phyloP scores from a whole-genome alignment of 768 basidiomycete species.

The Krasilnikovozyma curviuscula region DNA sequence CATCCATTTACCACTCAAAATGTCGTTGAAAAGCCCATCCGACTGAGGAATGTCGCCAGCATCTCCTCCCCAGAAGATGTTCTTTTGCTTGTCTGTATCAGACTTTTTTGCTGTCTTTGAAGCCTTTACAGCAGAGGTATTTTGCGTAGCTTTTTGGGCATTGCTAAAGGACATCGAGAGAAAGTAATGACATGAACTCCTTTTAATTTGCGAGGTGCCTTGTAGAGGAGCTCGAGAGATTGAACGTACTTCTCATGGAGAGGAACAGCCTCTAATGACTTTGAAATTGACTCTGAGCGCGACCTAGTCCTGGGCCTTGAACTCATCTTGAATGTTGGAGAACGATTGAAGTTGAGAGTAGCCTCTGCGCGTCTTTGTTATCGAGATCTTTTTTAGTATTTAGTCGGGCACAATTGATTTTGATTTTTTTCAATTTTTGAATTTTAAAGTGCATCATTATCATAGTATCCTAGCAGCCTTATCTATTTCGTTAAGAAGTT shows the following conservation, averaged over 20 bases:
- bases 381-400: no score
- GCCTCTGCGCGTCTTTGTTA: no score
- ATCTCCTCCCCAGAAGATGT: conserved; percentile 3
- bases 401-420: no score
- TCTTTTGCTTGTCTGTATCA: background rate
- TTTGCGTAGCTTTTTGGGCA: background rate
- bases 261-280: background rate
- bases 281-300: background rate
- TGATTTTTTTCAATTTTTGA: no score
- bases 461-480: no score
- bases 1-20: conserved; percentile 46
- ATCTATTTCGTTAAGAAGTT: no score
- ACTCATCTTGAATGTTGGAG: background rate
- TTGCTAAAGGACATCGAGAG: background rate
- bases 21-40: conserved; percentile 35
- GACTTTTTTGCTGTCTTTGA: background rate
- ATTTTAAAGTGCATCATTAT: no score
- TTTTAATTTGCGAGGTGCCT: background rate
- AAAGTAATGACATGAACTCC: no score
- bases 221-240: background rate
- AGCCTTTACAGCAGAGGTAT: background rate
- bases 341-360: no score
- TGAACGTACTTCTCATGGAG: background rate
- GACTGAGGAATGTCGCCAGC: conserved; percentile 17
- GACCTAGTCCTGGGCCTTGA: background rate